Evolutionary conservation across 2,329 filamentous ascomycete genomes (phyloP).

Genomic region (Penicillium rolfsii): DNA sequence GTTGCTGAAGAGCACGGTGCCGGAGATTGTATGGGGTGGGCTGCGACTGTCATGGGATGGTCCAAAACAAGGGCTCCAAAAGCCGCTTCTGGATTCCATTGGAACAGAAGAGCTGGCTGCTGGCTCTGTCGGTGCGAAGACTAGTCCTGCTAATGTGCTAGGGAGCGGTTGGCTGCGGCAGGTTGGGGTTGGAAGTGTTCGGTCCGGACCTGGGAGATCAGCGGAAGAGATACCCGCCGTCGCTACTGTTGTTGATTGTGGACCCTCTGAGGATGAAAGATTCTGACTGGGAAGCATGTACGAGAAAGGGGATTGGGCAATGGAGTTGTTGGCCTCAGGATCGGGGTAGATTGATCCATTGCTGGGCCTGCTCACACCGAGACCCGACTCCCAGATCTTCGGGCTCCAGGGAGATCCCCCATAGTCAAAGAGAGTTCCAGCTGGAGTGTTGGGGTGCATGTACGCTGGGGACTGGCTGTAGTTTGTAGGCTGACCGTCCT

Average conservation of each 20-base stretch:
- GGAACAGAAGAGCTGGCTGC: constrained; percentile 23
- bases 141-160: constrained; percentile 18
- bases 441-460: constrained; percentile 39
- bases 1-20: constrained; percentile 26
- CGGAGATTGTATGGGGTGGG: constrained; percentile 25
- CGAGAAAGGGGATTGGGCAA: constrained; percentile 32
- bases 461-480: constrained; percentile 44
- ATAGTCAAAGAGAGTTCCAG: constrained; percentile 35
- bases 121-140: constrained; percentile 20
- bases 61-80: constrained; percentile 20
- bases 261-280: constrained; percentile 31
- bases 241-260: constrained; percentile 28
- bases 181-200: constrained; percentile 41
- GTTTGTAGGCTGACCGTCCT: constrained; percentile 37
- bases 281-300: constrained; percentile 38
- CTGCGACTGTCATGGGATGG: constrained; percentile 9
- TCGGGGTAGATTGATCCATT: constrained; percentile 36
- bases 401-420: constrained; percentile 33
- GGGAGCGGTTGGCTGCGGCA: constrained; percentile 29
- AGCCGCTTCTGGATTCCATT: constrained; percentile 25
- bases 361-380: constrained; percentile 27
- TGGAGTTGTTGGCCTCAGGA: constrained; percentile 29
- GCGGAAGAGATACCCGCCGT: constrained; percentile 8
- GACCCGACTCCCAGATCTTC: constrained; percentile 35
- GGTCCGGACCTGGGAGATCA: constrained; percentile 34